Base-by-base conservation (phyloP, 176 grass and related monocot genomes). In the Raddia guianensis region DNA sequence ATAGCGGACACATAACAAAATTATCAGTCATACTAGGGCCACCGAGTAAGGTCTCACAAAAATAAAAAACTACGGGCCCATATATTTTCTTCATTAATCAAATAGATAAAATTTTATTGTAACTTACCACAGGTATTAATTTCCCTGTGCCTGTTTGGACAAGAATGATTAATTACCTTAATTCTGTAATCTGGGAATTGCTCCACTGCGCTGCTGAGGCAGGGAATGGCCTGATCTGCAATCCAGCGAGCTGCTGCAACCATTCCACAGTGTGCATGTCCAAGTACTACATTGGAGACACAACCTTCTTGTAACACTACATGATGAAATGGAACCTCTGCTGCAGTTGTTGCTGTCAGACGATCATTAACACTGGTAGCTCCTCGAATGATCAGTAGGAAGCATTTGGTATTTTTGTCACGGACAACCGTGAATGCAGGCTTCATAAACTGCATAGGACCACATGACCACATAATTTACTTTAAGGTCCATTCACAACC, bases 251-350 rank as follows among this genome's bases (percentile, higher is more conserved):
- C 94, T 10, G 95, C 87, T 78, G 83, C 87, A 68, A 86, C 83
- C 92, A 98, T 94, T 76, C 95, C 92, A 75, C 87, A 89, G 69
- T 98, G 90, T 2, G 73, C 92, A 83, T 94, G 84, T 48, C 90
- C 95, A 73, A 62, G 14, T 58, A 94, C 78, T 49, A 90, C 58
- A 73, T 66, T 81, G 27, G 84, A 42, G 70, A 80, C 72, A 73
- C 52, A 58, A 8, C 89, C 89, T 10, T 90, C 85, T 33, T 68
- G 74, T 63, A 84, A 89, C 42, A 92, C 62, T 51, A 65, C 62
- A 85, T 94, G 92, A 48, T 87, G 86, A 62, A 91, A 98, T 42
- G 90, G 92, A 55, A 98, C 87, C 59, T 94, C 87, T 50, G 87
- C 85, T 1, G 90, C 85, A 43, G 80, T 88, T 70, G 90, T 90